Evolutionary conservation across 2,329 filamentous ascomycete genomes (phyloP).

Genomic region (Apiospora phragmitis): DNA sequence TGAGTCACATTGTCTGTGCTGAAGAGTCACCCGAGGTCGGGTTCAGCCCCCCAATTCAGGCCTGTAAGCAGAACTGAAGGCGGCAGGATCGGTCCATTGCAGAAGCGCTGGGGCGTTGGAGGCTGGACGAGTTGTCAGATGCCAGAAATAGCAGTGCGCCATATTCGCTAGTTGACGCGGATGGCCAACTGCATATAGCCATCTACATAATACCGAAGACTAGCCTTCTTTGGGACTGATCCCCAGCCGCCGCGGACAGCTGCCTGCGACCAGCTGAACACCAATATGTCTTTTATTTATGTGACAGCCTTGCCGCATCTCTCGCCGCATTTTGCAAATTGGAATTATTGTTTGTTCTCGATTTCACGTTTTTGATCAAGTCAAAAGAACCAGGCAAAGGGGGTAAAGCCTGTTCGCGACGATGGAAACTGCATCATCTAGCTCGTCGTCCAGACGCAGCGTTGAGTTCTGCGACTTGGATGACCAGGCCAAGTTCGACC

Average conservation of each 20-base stretch:
- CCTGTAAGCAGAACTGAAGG: background rate
- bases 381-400: background rate
- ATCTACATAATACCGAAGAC: too few relatives aligned
- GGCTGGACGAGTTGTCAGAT: background rate
- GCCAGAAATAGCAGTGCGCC: background rate
- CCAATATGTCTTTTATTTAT: slow-evolving; percentile 3
- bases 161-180: background rate
- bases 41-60: background rate
- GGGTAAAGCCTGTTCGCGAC: background rate
- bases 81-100: background rate
- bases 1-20: background rate
- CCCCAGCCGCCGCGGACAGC: background rate
- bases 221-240: background rate
- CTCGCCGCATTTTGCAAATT: background rate
- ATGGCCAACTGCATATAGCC: background rate
- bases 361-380: background rate
- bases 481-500: slow-evolving; percentile 43
- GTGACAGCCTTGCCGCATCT: background rate
- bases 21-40: background rate
- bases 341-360: background rate
- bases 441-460: background rate
- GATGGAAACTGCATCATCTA: background rate
- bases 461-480: slow-evolving; percentile 55
- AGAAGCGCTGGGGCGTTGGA: background rate
- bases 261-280: background rate